These are phyloP conservation scores for Obelidium mucronatum DNA, from an alignment of 192 early-diverging fungal genomes.

Conservation along the genomic window DNA sequence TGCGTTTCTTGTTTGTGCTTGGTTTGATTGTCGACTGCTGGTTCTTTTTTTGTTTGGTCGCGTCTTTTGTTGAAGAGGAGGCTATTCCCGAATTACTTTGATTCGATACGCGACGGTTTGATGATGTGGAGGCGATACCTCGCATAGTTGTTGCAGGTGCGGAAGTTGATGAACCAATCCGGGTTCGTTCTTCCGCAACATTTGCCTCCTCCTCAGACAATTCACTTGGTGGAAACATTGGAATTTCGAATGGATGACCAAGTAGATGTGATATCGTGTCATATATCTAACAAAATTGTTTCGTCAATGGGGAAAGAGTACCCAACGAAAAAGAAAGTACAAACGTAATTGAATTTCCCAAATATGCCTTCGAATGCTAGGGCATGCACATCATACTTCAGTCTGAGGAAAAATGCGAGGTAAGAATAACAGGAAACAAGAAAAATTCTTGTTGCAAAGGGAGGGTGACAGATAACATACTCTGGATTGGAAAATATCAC, in stretches of 20 bases:
- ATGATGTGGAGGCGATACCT: too few species aligned
- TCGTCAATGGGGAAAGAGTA: background rate
- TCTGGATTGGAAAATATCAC: background rate
- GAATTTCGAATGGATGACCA: background rate
- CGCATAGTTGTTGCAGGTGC: too few species aligned
- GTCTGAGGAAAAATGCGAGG: conserved; percentile 6
- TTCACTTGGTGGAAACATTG: too few species aligned
- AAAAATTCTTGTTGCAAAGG: background rate
- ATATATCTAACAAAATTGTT: background rate
- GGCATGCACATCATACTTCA: conserved; percentile 11
- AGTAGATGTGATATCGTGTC: conserved; percentile 22
- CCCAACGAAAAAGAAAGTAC: background rate
- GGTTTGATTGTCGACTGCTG: background rate
- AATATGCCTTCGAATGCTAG: conserved; percentile 25
- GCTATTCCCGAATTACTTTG: too few species aligned
- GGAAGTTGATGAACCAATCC: too few species aligned
- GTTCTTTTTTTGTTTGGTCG: background rate
- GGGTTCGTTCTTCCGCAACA: too few species aligned
- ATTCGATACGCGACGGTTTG: too few species aligned
- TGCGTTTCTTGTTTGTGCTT: background rate
- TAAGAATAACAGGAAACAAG: background rate
- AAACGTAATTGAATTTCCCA: conserved; percentile 23
- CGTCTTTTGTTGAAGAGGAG: too few species aligned
- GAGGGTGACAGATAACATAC: background rate
- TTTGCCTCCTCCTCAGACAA: too few species aligned